Percentiles rank a stretch among this genome's conserved stretches.
phyloP scores from a whole-genome alignment of 2,329 filamentous ascomycete species.

The Arachnomyces sp. region DNA sequence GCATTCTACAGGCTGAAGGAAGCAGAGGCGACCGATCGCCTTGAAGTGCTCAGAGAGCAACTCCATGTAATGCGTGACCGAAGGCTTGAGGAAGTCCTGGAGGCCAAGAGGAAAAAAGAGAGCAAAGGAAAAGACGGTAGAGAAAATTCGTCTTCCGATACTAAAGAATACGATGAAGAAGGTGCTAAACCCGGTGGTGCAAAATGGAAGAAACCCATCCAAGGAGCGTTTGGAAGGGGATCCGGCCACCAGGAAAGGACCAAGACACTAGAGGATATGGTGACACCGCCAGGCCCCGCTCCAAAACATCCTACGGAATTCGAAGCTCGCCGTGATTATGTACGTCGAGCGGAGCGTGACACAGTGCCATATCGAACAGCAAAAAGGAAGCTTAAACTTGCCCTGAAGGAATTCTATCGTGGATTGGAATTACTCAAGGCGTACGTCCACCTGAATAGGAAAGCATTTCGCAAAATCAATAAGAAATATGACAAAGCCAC shows the following conservation, averaged over 20 bases:
- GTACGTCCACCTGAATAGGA: conserved; percentile 81
- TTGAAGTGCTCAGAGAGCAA: conserved; percentile 67
- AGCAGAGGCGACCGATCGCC: conserved; percentile 65
- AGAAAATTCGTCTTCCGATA: conserved; percentile 13
- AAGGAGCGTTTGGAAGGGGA: conserved; percentile 35
- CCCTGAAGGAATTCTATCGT: conserved; percentile 87
- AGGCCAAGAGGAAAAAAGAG: conserved; percentile 32
- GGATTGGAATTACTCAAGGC: conserved; percentile 85
- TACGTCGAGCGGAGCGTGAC: conserved; percentile 40
- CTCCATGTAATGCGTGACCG: conserved; percentile 88
- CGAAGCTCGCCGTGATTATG: conserved; percentile 41
- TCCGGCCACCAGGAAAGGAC: conserved; percentile 47
- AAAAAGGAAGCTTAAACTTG: conserved; percentile 84
- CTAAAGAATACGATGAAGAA: conserved; percentile 16
- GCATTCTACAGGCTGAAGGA: conserved; percentile 83
- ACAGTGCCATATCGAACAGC: conserved; percentile 77
- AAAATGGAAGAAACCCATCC: conserved; percentile 33
- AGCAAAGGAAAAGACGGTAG: conserved; percentile 2
- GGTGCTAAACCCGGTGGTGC: conserved; percentile 18
- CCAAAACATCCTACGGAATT: conserved; percentile 21
- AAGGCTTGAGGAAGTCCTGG: conserved; percentile 62
- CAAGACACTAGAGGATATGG: conserved; percentile 39
- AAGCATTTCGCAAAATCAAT: conserved; percentile 92
- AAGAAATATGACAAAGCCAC: conserved; percentile 97
- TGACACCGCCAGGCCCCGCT: conserved; percentile 31